These are phyloP conservation scores for Articulospora tetracladia DNA, from an alignment of 495 filamentous ascomycete genomes.

Conservation along the genomic window DNA sequence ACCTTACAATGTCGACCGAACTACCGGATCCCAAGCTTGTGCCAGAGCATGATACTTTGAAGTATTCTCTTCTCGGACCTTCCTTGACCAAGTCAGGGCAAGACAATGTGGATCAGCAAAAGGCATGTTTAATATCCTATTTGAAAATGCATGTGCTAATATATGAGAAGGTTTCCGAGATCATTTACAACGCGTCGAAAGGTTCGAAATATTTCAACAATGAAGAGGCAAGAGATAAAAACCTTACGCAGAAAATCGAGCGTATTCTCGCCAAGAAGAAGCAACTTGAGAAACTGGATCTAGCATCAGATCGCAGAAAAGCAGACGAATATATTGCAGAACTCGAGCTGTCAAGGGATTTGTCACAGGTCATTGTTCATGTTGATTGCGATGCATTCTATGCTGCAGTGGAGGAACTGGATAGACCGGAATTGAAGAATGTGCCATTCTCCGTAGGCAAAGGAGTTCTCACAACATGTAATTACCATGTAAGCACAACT, in stretches of 20 bases:
- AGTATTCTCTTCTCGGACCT: constrained; percentile 77
- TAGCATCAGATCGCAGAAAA: constrained; percentile 64
- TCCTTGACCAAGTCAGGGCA: constrained; percentile 94
- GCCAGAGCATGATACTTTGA: constrained; percentile 38
- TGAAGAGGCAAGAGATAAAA: constrained; percentile 77
- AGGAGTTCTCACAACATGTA: constrained; percentile 92
- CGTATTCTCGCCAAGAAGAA: constrained; percentile 72
- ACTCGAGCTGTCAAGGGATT: constrained; percentile 72
- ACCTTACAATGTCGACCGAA: background rate
- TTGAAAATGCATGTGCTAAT: constrained; percentile 29
- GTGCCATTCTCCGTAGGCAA: constrained; percentile 92
- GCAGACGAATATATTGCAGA: constrained; percentile 81
- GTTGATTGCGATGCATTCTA: constrained; percentile 99
- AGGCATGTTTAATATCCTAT: constrained; percentile 31
- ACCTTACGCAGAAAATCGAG: constrained; percentile 82
- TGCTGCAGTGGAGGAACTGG: constrained; percentile 89
- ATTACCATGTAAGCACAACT: constrained; percentile 86
- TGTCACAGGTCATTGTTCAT: constrained; percentile 83
- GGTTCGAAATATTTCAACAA: constrained; percentile 97
- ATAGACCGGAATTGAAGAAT: constrained; percentile 82
- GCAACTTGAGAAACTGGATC: constrained; percentile 71
- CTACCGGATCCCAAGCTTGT: background rate
- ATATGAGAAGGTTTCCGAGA: constrained; percentile 63
- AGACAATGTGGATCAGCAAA: constrained; percentile 87
- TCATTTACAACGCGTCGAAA: constrained; percentile 96